Conservation (phyloP, 805 yeast species). For the Hermanozyma aechmeae region DNA sequence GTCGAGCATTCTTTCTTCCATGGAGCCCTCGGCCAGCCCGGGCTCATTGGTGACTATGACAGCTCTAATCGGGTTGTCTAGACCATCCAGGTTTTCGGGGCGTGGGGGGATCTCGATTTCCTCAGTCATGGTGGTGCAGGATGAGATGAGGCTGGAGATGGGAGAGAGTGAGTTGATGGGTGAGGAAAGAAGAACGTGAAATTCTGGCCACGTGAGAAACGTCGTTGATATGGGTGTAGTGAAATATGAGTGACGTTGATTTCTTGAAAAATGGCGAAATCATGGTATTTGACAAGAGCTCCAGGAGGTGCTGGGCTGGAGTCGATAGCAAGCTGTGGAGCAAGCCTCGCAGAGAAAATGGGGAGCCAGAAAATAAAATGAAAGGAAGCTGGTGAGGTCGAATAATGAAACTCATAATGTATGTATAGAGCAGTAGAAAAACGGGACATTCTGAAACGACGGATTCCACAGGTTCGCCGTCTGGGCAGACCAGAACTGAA, state of each 20-base stretch:
- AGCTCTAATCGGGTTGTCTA: constrained; percentile 40
- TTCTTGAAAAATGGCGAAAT: constrained; percentile 1
- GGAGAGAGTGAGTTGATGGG: background rate
- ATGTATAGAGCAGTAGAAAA: too few relatives aligned
- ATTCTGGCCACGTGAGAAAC: background rate
- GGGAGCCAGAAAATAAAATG: too few relatives aligned
- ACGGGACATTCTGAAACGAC: too few relatives aligned
- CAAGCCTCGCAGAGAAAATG: too few relatives aligned
- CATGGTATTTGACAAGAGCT: constrained; percentile 1
- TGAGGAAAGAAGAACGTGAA: background rate
- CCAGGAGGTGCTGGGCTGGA: too few relatives aligned
- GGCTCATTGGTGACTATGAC: constrained; percentile 32
- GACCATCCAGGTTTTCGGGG: too few relatives aligned
- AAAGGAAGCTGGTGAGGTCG: too few relatives aligned
- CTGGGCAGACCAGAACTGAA: too few relatives aligned
- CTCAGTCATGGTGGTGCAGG: constrained; percentile 5
- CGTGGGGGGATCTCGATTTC: constrained; percentile 8
- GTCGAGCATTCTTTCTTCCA: constrained; percentile 40
- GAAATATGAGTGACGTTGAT: background rate
- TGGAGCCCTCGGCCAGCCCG: constrained; percentile 29
- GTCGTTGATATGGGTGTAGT: background rate
- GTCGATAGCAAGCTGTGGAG: too few relatives aligned
- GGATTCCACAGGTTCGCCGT: too few relatives aligned
- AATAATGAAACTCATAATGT: too few relatives aligned
- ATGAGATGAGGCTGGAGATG: background rate